A percentile compares a stretch with the other conserved stretches of the same genome.
Conservation (phyloP, 257 asterid genomes). For the Orobanche coerulescens region DNA sequence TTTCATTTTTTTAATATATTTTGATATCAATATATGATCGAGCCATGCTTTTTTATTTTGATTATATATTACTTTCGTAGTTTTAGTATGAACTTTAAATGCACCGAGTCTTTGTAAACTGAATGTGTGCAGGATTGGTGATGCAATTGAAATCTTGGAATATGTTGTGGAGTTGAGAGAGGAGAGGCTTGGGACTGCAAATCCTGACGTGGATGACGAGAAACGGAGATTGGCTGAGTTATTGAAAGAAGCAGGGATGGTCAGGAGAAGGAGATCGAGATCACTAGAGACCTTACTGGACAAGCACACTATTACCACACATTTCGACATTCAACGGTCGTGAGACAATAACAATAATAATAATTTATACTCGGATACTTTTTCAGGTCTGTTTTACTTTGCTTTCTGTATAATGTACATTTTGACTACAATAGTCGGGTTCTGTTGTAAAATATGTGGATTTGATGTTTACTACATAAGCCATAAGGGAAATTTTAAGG, state of each 20-base stretch:
- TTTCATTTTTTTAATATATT: no score
- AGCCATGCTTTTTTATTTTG: no score
- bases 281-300: slow-evolving; percentile 62
- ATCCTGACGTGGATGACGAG: slow-evolving; percentile 83
- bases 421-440: slow-evolving; percentile 13
- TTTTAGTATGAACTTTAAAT: background rate
- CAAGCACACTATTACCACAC: slow-evolving; percentile 27
- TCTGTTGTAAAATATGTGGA: slow-evolving; percentile 16
- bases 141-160: slow-evolving; percentile 82
- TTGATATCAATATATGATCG: no score
- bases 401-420: background rate
- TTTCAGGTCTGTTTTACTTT: background rate
- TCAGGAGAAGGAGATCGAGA: slow-evolving; percentile 51
- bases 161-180: slow-evolving; percentile 76
- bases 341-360: no score
- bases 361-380: background rate
- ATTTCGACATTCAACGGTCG: slow-evolving; percentile 32
- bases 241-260: slow-evolving; percentile 64
- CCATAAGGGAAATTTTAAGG: slow-evolving; percentile 5
- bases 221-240: slow-evolving; percentile 53
- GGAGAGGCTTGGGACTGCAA: slow-evolving; percentile 85
- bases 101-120: background rate
- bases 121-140: slow-evolving; percentile 42
- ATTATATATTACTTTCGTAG: no score
- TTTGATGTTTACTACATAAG: slow-evolving; percentile 1